Percentiles rank a stretch among this genome's conserved stretches.
These are phyloP conservation scores for Phalaenopsis equestris DNA, from an alignment of 106 monocot genomes.

Conservation along the genomic window DNA sequence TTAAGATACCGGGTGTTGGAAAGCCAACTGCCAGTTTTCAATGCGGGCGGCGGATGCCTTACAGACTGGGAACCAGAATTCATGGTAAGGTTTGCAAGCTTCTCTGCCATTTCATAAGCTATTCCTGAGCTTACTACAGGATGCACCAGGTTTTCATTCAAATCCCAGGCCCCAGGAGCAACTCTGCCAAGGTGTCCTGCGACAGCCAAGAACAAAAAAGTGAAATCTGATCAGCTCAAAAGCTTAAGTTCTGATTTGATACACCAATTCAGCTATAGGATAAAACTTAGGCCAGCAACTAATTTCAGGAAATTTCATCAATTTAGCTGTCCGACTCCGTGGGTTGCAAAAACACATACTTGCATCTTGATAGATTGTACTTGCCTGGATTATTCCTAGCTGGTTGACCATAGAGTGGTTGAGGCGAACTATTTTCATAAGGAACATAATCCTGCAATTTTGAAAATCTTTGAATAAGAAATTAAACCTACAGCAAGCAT, in stretches of 20 bases:
- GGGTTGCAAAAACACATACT: neutral
- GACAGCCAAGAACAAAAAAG: neutral
- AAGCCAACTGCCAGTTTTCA: constrained; percentile 72
- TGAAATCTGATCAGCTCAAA: neutral
- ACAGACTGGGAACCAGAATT: constrained; percentile 16
- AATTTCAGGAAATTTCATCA: neutral
- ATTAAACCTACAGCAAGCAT: neutral
- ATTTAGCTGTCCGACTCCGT: neutral
- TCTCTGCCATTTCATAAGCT: neutral
- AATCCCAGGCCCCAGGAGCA: neutral
- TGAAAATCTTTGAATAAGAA: neutral
- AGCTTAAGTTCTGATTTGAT: too few species aligned
- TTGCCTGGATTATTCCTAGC: constrained; percentile 52
- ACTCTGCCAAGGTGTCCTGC: neutral
- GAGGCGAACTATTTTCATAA: constrained; percentile 16
- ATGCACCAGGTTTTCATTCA: neutral
- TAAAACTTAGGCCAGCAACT: too few species aligned
- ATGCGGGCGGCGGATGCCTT: constrained; percentile 16
- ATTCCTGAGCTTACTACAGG: neutral
- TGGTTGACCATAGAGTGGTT: constrained; percentile 20
- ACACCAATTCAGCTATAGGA: too few species aligned
- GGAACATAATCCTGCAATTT: constrained; percentile 17
- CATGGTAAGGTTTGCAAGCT: constrained; percentile 12
- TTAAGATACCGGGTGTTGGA: constrained; percentile 14
- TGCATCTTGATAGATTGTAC: constrained; percentile 1